phyloP scores from a whole-genome alignment of 495 filamentous ascomycete species.

The Mycothermus thermophilus region DNA sequence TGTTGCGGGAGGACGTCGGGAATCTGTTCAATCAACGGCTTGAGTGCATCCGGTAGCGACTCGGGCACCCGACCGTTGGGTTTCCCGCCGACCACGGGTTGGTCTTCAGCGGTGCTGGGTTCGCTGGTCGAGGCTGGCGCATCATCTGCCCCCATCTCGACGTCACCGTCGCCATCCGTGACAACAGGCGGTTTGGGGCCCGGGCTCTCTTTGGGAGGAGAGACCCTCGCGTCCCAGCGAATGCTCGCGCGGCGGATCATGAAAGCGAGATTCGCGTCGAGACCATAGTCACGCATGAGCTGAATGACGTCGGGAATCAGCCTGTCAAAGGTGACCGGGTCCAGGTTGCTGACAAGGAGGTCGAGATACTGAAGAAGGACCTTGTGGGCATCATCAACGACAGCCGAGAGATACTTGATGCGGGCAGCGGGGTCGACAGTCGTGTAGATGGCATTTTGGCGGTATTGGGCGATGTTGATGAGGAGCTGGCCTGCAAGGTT shows the following conservation, averaged over 20 bases:
- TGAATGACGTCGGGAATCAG: slow-evolving; percentile 61
- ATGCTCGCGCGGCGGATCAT: slow-evolving; percentile 68
- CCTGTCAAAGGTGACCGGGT: slow-evolving; percentile 62
- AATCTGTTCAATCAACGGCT: slow-evolving; percentile 58
- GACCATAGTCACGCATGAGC: slow-evolving; percentile 64
- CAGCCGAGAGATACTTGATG: slow-evolving; percentile 66
- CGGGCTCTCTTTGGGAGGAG: slow-evolving; percentile 15
- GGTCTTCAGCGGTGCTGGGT: slow-evolving; percentile 3
- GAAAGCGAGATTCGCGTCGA: slow-evolving; percentile 76
- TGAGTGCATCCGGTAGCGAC: slow-evolving; percentile 59
- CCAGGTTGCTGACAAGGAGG: slow-evolving; percentile 64
- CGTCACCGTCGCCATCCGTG: slow-evolving; percentile 28
- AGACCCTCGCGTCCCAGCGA: slow-evolving; percentile 18
- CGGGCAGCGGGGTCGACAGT: slow-evolving; percentile 52
- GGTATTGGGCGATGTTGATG: slow-evolving; percentile 79
- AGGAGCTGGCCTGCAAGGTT: slow-evolving; percentile 65
- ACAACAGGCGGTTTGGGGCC: slow-evolving; percentile 9
- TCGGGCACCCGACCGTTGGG: slow-evolving; percentile 26
- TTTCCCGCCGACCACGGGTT: slow-evolving; percentile 8
- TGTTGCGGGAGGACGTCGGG: slow-evolving; percentile 44
- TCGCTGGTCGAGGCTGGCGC: slow-evolving; percentile 11
- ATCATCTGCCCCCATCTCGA: slow-evolving; percentile 24
- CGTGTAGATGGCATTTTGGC: slow-evolving; percentile 63
- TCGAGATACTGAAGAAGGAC: slow-evolving; percentile 81
- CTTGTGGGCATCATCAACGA: slow-evolving; percentile 80